These are phyloP conservation scores for Thielaviopsis punctulata DNA, from an alignment of 2,329 filamentous ascomycete species.

Conservation along the genomic window DNA sequence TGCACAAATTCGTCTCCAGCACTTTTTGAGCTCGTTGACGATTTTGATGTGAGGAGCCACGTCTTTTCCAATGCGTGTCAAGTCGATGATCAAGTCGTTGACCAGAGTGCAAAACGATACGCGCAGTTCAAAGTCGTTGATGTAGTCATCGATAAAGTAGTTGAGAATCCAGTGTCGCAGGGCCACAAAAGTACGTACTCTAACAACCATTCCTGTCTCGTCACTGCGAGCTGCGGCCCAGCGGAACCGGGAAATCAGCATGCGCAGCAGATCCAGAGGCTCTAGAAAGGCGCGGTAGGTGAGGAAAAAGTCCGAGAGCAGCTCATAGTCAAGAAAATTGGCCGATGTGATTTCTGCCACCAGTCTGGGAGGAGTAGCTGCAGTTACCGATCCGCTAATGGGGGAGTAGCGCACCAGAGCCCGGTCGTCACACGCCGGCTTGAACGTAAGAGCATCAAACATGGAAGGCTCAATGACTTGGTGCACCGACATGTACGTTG, in stretches of 20 bases:
- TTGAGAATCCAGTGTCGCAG: slow-evolving; percentile 95
- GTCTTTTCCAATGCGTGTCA: slow-evolving; percentile 16
- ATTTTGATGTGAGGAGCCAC: slow-evolving; percentile 22
- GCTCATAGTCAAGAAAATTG: slow-evolving; percentile 87
- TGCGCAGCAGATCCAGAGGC: slow-evolving; percentile 56
- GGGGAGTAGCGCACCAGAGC: slow-evolving; percentile 68
- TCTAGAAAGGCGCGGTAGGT: slow-evolving; percentile 83
- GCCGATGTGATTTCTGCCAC: slow-evolving; percentile 95
- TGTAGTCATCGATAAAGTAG: slow-evolving; percentile 92
- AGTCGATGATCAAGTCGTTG: slow-evolving; percentile 47
- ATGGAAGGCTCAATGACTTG: slow-evolving; percentile 52
- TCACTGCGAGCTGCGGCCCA: slow-evolving; percentile 73
- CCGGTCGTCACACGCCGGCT: slow-evolving; percentile 62
- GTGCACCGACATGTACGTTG: slow-evolving; percentile 32
- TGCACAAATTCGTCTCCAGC: slow-evolving; percentile 82
- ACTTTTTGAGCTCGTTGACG: slow-evolving; percentile 85
- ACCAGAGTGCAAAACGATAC: slow-evolving; percentile 64
- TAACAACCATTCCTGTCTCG: slow-evolving; percentile 81
- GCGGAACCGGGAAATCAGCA: slow-evolving; percentile 66
- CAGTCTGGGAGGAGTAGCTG: slow-evolving; percentile 76
- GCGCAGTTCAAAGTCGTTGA: slow-evolving; percentile 56
- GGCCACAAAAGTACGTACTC: slow-evolving; percentile 88
- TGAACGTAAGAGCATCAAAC: slow-evolving; percentile 65
- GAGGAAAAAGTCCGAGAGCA: slow-evolving; percentile 94
- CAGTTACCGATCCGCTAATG: slow-evolving; percentile 56